These are phyloP conservation scores for Bipolaris oryzae DNA, from an alignment of 2,329 filamentous ascomycete species.

Conservation along the genomic window DNA sequence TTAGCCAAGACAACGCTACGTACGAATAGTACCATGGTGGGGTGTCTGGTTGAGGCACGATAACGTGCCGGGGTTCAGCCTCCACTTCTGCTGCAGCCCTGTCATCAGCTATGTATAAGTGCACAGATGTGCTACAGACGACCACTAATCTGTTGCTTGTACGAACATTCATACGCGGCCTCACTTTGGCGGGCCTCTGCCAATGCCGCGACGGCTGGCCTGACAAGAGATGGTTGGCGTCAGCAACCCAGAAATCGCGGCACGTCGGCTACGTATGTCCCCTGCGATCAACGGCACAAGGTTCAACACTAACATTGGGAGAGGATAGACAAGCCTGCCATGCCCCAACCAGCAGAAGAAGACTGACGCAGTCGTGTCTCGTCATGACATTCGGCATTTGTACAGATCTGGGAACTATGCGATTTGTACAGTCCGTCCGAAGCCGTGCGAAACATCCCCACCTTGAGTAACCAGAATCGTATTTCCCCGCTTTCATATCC, in stretches of 20 bases:
- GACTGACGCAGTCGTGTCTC: background rate
- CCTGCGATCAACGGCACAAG: background rate
- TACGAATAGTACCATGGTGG: background rate
- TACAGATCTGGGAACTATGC: background rate
- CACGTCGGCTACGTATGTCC: background rate
- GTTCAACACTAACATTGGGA: background rate
- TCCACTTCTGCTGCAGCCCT: background rate
- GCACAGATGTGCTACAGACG: background rate
- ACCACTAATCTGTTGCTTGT: background rate
- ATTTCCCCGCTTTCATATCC: constrained; percentile 22
- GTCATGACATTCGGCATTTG: background rate
- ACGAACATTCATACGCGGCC: too few relatives aligned
- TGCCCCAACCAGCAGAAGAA: background rate
- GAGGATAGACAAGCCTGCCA: background rate
- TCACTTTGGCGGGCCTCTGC: too few relatives aligned
- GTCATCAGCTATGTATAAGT: background rate
- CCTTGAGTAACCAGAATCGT: constrained; percentile 6
- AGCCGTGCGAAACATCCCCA: constrained; percentile 4
- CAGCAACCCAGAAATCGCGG: background rate
- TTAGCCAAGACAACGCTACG: background rate
- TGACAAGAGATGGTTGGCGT: background rate
- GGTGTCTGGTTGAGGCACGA: background rate
- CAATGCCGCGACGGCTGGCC: background rate
- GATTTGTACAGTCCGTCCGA: background rate
- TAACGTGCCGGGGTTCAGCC: background rate